These are phyloP conservation scores for Selenicereus undatus DNA, from an alignment of 148 eudicot species.

Conservation along the genomic window DNA sequence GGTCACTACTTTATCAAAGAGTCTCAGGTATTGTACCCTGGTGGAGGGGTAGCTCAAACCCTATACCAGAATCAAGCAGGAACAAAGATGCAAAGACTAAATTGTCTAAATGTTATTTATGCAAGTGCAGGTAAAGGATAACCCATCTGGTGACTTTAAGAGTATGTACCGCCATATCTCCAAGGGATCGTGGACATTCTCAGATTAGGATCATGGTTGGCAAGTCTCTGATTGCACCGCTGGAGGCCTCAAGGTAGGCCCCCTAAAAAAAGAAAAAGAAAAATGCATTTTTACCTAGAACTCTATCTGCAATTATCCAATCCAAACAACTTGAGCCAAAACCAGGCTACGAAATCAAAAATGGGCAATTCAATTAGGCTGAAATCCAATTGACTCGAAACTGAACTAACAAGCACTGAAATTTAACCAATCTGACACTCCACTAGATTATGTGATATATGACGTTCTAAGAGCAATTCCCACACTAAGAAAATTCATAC, in stretches of 20 bases:
- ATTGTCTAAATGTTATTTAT: neutral
- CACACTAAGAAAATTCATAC: no score
- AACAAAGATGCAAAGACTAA: neutral
- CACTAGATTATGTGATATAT: no score
- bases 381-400: neutral
- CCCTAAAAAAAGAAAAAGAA: no score
- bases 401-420: neutral
- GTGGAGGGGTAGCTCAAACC: neutral
- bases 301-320: neutral
- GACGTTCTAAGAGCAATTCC: no score
- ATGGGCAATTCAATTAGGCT: neutral
- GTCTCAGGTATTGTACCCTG: constrained; percentile 42
- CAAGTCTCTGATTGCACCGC: constrained; percentile 62
- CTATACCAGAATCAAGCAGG: no score
- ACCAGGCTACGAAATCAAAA: neutral
- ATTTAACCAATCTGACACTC: neutral
- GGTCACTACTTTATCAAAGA: constrained; percentile 48
- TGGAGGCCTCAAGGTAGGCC: constrained; percentile 40
- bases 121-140: constrained; percentile 37
- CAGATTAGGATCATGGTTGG: constrained; percentile 59
- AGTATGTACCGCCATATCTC: constrained; percentile 45
- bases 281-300: no score
- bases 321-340: no score
- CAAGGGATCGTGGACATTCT: constrained; percentile 57
- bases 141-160: constrained; percentile 47